Conservation (phyloP, 805 yeast species). For the Scheffersomyces ergatensis region DNA sequence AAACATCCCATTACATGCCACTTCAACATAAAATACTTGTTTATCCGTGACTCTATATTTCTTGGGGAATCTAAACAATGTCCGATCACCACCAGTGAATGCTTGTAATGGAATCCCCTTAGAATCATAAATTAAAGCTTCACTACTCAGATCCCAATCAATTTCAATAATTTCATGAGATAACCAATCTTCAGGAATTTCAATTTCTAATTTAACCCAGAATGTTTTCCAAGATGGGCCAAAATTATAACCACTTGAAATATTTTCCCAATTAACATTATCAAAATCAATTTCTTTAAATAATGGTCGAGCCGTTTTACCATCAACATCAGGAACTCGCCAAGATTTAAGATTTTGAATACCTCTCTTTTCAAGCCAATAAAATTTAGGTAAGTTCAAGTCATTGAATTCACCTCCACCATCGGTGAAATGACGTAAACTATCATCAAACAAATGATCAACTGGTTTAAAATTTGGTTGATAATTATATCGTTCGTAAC, state of each 20-base stretch:
- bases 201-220: constrained; percentile 75
- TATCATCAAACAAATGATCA: constrained; percentile 66
- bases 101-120: constrained; percentile 77
- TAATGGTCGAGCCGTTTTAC: constrained; percentile 55
- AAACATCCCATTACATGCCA: constrained; percentile 93
- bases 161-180: constrained; percentile 52
- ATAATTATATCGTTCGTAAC: constrained; percentile 17
- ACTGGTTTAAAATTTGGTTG: constrained; percentile 76
- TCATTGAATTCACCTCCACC: constrained; percentile 68
- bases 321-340: constrained; percentile 61
- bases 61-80: constrained; percentile 65
- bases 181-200: constrained; percentile 63
- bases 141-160: constrained; percentile 85
- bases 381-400: constrained; percentile 79
- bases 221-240: constrained; percentile 98
- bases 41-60: constrained; percentile 49
- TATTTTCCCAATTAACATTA: constrained; percentile 47
- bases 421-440: constrained; percentile 74
- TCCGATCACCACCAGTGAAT: constrained; percentile 80
- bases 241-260: constrained; percentile 69
- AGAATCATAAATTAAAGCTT: constrained; percentile 72
- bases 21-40: constrained; percentile 77
- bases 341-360: constrained; percentile 54
- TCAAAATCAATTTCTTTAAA: constrained; percentile 56
- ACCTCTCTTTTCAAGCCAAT: constrained; percentile 59